Evolutionary conservation across 164 flowering plant genomes (phyloP), one percentile per base, ranked within the genome.

Genomic region (Annona cherimola): DNA sequence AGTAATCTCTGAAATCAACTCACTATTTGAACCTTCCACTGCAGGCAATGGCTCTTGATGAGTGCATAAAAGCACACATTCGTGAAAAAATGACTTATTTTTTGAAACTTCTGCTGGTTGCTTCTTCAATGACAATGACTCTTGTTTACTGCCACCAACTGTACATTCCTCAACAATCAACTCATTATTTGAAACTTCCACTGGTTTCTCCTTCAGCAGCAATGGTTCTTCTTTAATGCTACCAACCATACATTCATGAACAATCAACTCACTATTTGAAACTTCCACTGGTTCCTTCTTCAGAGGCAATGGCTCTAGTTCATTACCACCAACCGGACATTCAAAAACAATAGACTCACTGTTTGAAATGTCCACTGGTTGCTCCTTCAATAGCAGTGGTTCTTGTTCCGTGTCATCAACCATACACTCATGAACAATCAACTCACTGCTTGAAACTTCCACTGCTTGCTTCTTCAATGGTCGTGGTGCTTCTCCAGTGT

Each of bases 351-450:
- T 73, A 7, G 74, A 40, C 61, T 79, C 79, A 67, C 63, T 70
- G 74, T 69, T 66, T 69, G 84, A 44, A 46, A 63, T 19, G 71
- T 78, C 81, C 8, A 81, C 64, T 2, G 79, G 35, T 26, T 26
- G 35, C 35, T 26, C 35, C 35, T 26, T 73, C 9, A 73, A 73
- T 50, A 77, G 71, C 40, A 79, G 68, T 3, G 76, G 61, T 63
- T 26, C 35, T 61, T 78, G 61, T 39, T 83, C 89, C 54, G 74
- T 75, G 66, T 71, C 61, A 82, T 86, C 87, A 19, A 77, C 45
- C 70, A 81, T 77, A 89, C 91, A 89, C 40, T 79, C 85, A 65
- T 78, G 79, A 73, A 73, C 57, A 26, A 26, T 26, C 35, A 26
- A 35, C 63, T 79, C 79, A 68, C 65, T 70, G 73, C 69, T 67